These are phyloP conservation scores for Helotiales sp. DNA, from an alignment of 2,329 filamentous ascomycete genomes.

Conservation along the genomic window DNA sequence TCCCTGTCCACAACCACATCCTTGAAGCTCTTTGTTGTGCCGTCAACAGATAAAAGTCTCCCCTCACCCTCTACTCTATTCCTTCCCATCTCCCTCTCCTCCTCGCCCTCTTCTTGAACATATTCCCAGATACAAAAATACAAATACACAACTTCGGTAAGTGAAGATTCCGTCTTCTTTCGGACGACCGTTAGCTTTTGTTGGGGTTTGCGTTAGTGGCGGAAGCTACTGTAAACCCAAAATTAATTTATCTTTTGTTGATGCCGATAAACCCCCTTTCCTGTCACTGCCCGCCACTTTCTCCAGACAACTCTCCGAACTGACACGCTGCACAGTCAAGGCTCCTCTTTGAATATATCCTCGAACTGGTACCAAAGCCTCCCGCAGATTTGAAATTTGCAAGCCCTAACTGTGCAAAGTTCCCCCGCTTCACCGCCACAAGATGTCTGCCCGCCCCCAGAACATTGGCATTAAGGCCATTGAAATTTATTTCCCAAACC, in stretches of 20 bases:
- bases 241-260: constrained; percentile 7
- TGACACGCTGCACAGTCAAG: neutral
- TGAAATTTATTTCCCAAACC: constrained; percentile 85
- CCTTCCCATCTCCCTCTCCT: neutral
- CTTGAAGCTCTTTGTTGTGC: constrained; percentile 9
- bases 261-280: constrained; percentile 6
- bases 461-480: constrained; percentile 95
- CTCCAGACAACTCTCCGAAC: neutral
- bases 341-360: neutral
- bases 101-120: neutral
- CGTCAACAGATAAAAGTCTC: constrained; percentile 5
- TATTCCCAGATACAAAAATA: neutral
- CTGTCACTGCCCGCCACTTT: neutral
- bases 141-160: neutral
- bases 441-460: constrained; percentile 77
- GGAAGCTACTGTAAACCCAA: constrained; percentile 12
- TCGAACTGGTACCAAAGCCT: neutral
- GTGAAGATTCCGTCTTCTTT: neutral
- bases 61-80: neutral
- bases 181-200: neutral
- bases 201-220: constrained; percentile 14
- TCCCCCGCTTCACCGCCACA: constrained; percentile 36
- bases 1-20: neutral
- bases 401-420: constrained; percentile 11
- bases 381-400: neutral